Percentiles rank a stretch among this genome's conserved stretches.
These are phyloP conservation scores for Mycosarcoma maydis DNA, from an alignment of 1,284 basidiomycete species.

Conservation along the genomic window DNA sequence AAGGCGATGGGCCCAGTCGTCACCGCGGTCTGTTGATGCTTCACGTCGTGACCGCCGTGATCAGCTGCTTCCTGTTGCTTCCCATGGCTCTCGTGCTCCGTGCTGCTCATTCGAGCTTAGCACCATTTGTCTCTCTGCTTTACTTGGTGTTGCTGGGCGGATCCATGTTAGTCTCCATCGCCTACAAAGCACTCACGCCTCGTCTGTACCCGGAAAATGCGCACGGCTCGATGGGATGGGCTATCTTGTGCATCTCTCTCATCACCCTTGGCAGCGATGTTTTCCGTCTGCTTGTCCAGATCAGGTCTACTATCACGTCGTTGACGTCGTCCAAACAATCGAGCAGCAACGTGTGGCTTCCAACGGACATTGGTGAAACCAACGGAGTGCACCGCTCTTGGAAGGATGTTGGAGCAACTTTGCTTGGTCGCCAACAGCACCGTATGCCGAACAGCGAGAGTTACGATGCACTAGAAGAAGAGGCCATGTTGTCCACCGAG, in stretches of 20 bases:
- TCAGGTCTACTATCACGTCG: conserved; percentile 22
- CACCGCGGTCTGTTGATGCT: conserved; percentile 39
- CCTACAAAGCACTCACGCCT: conserved; percentile 61
- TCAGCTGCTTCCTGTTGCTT: conserved; percentile 59
- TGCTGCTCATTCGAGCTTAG: conserved; percentile 53
- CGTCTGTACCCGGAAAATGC: conserved; percentile 57
- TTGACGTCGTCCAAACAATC: conserved; percentile 8
- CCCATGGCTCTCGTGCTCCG: conserved; percentile 56
- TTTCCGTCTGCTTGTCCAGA: conserved; percentile 32
- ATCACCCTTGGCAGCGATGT: conserved; percentile 50
- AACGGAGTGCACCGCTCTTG: conserved; percentile 6
- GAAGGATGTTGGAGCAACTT: conserved; percentile 16
- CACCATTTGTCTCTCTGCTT: conserved; percentile 47
- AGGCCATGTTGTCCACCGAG: conserved; percentile 38
- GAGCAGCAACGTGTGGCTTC: conserved; percentile 7
- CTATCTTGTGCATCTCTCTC: conserved; percentile 54
- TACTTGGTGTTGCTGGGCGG: conserved; percentile 48
- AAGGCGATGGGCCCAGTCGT: conserved; percentile 29
- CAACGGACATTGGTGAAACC: background rate
- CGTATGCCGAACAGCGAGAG: conserved; percentile 10
- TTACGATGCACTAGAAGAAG: conserved; percentile 38
- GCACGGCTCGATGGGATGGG: conserved; percentile 53
- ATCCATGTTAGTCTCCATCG: conserved; percentile 49
- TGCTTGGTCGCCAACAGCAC: conserved; percentile 17
- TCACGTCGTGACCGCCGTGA: conserved; percentile 44